Evolutionary conservation across 2,329 filamentous ascomycete species (phyloP).

Genomic region (Sordariomycetes sp.): DNA sequence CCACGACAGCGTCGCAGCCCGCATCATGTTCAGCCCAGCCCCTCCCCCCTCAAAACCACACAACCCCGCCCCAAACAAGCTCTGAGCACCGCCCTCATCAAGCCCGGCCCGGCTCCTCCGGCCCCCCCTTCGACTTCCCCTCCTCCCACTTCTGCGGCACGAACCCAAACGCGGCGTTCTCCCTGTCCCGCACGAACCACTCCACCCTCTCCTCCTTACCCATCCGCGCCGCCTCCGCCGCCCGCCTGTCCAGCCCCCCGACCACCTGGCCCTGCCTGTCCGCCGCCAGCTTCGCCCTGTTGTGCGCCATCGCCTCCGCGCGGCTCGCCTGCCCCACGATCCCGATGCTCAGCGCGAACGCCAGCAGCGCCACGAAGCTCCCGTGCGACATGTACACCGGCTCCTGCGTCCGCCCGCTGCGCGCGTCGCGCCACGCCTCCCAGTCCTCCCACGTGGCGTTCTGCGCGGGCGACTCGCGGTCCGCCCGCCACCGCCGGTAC

Average conservation of each 20-base stretch:
- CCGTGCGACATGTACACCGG: conserved; percentile 66
- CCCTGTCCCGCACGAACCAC: conserved; percentile 59
- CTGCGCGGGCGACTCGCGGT: conserved; percentile 30
- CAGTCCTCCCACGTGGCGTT: conserved; percentile 99
- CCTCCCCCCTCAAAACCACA: not conserved
- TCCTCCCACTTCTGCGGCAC: not conserved
- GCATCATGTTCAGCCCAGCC: not conserved
- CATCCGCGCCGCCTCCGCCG: conserved; percentile 35
- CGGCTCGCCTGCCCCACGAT: conserved; percentile 63
- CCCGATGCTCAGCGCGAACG: conserved; percentile 55
- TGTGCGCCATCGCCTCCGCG: conserved; percentile 50
- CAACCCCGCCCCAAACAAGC: too few relatives aligned
- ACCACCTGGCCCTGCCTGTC: conserved; percentile 56
- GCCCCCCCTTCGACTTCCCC: not conserved
- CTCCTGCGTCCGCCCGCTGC: conserved; percentile 37
- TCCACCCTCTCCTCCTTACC: conserved; percentile 53
- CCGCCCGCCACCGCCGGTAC: conserved; percentile 34
- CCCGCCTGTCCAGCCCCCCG: conserved; percentile 40
- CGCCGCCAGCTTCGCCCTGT: conserved; percentile 55
- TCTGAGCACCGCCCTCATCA: too few relatives aligned
- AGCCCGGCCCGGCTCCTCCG: not conserved
- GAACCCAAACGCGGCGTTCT: conserved; percentile 19
- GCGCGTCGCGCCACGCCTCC: conserved; percentile 64
- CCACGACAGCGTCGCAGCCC: not conserved
- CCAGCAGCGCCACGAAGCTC: conserved; percentile 62